Evolutionary conservation across 208 protist species (phyloP), one percentile per base, ranked within the genome.

Genomic region (Leptomonas seymouri): DNA sequence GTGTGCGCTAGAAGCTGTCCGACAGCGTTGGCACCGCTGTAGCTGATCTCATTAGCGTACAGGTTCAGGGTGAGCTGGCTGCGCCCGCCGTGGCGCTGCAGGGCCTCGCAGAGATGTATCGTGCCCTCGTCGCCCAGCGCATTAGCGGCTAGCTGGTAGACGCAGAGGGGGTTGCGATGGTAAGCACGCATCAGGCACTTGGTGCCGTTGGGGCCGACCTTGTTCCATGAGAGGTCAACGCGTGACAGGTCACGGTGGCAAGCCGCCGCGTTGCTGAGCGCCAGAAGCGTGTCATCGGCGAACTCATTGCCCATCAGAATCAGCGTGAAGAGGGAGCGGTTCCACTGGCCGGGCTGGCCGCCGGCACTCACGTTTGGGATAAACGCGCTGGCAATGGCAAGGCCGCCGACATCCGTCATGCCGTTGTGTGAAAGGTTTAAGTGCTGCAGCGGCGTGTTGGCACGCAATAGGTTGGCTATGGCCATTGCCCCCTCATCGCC

Each of bases 301-400:
- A 92, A n/a, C 9, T 81, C 46, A 71, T 96, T 96, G 23, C 84
- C 83, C 46, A 76, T 69, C 14, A 96, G 73, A 41, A 87, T 75
- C n/a, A 96, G 28, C 1, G 79, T 86, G 51, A 89, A 92, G 5
- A 96, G 62, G 1, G 84, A 90, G 25, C 85, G 84, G 55, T 96
- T 96, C 88, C 91, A 96, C 79, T 91, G 86, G 0, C 87, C 91
- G 0, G 91, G 86, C 65, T 90, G 86, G 9, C 91, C 91, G n/a
- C 81, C 81, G 7, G 88, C 69, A 46, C 69, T 91, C 15, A 93
- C 91, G 66, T 84, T 93, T 0, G 91, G 91, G 56, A 93, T 89
- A 64, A 96, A 96, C 3, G 88, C 81, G 67, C 85, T 91, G 3
- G 91, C 91, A 20, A 96, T 76, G 14, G 91, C 91, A 46, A 96